Base-by-base conservation (phyloP, 164 flowering plant genomes). In the Magnolia changhungtana region DNA sequence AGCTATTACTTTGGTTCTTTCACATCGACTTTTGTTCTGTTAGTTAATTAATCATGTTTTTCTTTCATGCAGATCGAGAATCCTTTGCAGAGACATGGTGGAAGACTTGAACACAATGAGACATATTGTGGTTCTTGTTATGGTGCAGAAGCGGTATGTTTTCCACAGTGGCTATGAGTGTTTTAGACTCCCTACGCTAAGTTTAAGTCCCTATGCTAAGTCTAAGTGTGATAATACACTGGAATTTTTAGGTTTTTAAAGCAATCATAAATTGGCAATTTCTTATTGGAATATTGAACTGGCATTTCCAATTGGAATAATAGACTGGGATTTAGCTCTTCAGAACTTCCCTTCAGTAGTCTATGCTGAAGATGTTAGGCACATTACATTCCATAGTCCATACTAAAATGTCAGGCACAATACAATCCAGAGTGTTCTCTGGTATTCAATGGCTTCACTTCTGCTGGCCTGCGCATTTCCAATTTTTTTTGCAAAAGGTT, bases 81-180 rank as follows among this genome's bases (percentile, higher is more conserved):
- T 71, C 96, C 96, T n/a, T 78, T 91, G 75, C 96, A 91, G 74
- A 90, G 83, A 80, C 93, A 91, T 80, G 96, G 96, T 75, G 92
- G 93, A 66, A 88, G 96, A 83, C 92, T 91, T 74, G 96, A 90
- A 72, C 92, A 89, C 72, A 86, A 88, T 80, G 93, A 91, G 78
- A 82, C 83, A 73, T 91, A 91, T 66, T 91, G 96, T 83, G 96
- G 96, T 69, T 89, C 93, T 75, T 91, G 96, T 81, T 91, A 29
- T 85, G 93, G 96, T 63, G 92, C 96, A 72, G 96, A 89, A 87
- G 75, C 23, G 91, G 96, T 90, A 88, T 16, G 61, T 63, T 61
- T 66, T 68, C 23, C 27, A 51, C 20, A 31, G 13, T 67, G 10
- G 20, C 20, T 37, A 37, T 37, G 45, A 37, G 45, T 37, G 45